phyloP scores from a whole-genome alignment of 2,329 filamentous ascomycete species.

The Ophiostoma sp. region DNA sequence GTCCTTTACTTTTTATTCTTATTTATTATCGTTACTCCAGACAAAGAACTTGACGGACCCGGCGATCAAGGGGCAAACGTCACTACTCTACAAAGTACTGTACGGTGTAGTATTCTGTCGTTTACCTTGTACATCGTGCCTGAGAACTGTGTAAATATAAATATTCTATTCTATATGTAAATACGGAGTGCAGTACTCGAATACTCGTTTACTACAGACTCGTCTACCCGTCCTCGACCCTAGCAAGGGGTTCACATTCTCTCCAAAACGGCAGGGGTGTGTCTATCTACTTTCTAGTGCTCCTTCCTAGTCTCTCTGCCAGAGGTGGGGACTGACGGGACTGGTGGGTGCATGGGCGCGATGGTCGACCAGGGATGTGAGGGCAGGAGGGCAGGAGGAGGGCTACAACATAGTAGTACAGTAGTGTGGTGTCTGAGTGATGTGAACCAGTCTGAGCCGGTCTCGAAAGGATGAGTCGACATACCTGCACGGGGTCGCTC shows the following conservation, averaged over 20 bases:
- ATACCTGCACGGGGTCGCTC: background rate
- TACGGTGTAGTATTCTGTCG: too few species aligned
- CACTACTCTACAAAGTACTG: too few species aligned
- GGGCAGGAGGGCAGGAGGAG: background rate
- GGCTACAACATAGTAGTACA: too few species aligned
- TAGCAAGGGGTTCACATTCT: background rate
- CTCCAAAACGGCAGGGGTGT: background rate
- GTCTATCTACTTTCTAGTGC: background rate
- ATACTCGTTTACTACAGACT: too few species aligned
- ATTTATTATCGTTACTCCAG: too few species aligned
- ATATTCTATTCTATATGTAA: background rate
- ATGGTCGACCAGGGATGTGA: slow-evolving; percentile 14
- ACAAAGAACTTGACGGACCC: slow-evolving; percentile 2
- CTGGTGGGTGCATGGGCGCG: slow-evolving; percentile 4
- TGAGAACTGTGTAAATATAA: background rate
- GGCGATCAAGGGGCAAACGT: slow-evolving; percentile 8
- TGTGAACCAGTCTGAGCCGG: background rate
- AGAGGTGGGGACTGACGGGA: slow-evolving; percentile 3
- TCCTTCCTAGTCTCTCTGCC: background rate
- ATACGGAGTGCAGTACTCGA: background rate
- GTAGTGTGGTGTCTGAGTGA: background rate
- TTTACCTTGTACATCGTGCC: background rate
- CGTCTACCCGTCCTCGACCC: background rate
- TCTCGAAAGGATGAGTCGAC: background rate
- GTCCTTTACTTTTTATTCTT: background rate